Conservation (phyloP, 176 grass and related monocot species). For the Avena insularis region DNA sequence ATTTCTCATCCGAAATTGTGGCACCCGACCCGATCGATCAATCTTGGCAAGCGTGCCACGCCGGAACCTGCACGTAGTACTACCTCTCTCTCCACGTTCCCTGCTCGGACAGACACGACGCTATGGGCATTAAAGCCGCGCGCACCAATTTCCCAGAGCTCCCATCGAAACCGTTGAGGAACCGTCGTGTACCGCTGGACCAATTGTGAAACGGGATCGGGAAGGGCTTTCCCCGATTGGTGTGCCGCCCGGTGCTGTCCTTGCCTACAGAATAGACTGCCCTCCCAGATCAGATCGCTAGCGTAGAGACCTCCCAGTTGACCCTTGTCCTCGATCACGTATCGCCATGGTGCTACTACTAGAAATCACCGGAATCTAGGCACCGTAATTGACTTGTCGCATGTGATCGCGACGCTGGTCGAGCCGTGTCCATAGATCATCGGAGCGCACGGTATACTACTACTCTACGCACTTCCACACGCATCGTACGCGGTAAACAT, state of each 20-base stretch:
- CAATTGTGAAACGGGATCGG: background rate
- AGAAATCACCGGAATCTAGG: background rate
- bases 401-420: conserved; percentile 41
- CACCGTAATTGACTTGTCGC: background rate
- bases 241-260: background rate
- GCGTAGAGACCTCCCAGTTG: too few species aligned
- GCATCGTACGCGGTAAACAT: conserved; percentile 10
- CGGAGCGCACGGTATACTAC: background rate
- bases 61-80: background rate
- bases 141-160: background rate
- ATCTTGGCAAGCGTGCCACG: conserved; percentile 40
- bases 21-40: background rate
- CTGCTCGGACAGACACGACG: background rate
- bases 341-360: background rate
- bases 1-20: too few species aligned
- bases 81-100: background rate
- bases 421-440: conserved; percentile 11
- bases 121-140: background rate
- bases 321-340: conserved; percentile 1
- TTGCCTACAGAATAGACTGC: too few species aligned
- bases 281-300: too few species aligned
- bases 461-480: background rate
- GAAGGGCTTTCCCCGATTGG: background rate
- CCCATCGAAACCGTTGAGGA: background rate
- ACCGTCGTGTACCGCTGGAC: background rate